phyloP scores from a whole-genome alignment of 495 filamentous ascomycete species.

The Penicillium soppii region DNA sequence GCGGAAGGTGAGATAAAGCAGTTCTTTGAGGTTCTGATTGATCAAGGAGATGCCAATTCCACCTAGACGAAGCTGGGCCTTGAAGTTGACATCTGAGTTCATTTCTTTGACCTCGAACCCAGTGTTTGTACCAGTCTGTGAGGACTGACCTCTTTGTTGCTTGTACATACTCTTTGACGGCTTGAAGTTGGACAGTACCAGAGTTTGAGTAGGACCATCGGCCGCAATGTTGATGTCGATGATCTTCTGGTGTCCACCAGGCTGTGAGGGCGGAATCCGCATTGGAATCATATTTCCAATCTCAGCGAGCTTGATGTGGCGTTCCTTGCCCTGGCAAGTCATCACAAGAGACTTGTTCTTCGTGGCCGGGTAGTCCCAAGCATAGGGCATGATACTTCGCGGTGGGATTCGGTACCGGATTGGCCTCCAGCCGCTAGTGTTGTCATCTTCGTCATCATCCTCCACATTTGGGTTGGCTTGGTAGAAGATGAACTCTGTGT shows the following conservation, averaged over 20 bases:
- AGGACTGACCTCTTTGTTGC: constrained; percentile 62
- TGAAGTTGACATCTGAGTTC: constrained; percentile 83
- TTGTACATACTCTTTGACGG: constrained; percentile 91
- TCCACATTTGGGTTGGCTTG: constrained; percentile 79
- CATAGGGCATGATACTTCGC: constrained; percentile 98
- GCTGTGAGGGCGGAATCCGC: constrained; percentile 65
- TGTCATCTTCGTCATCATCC: constrained; percentile 81
- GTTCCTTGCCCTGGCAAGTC: constrained; percentile 72
- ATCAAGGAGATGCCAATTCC: constrained; percentile 93
- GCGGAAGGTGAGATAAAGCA: constrained; percentile 90
- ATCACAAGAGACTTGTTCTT: constrained; percentile 91
- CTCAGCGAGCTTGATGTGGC: constrained; percentile 90
- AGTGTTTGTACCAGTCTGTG: constrained; percentile 56
- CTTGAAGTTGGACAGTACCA: constrained; percentile 94
- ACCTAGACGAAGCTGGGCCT: constrained; percentile 80
- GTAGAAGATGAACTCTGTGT: constrained; percentile 92
- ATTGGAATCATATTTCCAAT: constrained; percentile 93
- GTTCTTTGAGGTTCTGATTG: constrained; percentile 86
- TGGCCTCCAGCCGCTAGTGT: constrained; percentile 76
- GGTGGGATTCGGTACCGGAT: constrained; percentile 92
- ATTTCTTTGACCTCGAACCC: constrained; percentile 93
- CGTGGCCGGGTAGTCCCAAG: constrained; percentile 98
- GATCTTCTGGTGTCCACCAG: constrained; percentile 65
- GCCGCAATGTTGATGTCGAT: constrained; percentile 96
- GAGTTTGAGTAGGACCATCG: constrained; percentile 90